Evolutionary conservation across 768 basidiomycete species (phyloP), one percentile per base, ranked within the genome.

Genomic region (Termitomyces sp.): DNA sequence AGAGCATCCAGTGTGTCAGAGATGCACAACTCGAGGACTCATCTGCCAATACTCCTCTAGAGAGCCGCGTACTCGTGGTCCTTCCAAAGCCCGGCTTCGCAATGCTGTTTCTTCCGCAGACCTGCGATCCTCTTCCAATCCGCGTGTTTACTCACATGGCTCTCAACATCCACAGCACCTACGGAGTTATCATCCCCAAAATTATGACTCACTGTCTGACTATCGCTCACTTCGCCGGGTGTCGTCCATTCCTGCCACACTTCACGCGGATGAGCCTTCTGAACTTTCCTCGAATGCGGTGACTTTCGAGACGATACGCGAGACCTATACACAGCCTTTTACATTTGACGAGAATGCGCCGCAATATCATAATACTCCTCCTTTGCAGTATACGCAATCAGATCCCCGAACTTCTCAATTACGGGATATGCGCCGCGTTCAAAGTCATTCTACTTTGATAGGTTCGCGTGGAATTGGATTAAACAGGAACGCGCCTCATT

Each of bases 1-100:
- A n/a, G 76, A 78, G 39, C 75, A 73, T 46, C 83, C 83, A 8
- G 72, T 76, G 3, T 84, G 83, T 64, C 65, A 69, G 28, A 77
- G 83, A 27, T 84, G 83, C 61, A 64, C 70, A 1, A 68, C 71
- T 27, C 72, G 81, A 19, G 81, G 79, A 14, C 73, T 83, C 23
- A 65, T 75, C 28, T 84, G 83, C 64, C 72, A 75, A 44, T 84
- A 83, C 63, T 72, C 79, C 32, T 62, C 63, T 45, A 70, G 76
- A 32, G 73, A 73, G 53, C 65, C 71, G 14, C 72, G 75, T 21
- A 59, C 68, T 10, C 72, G 75, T 3, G 67, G 70, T 4, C 64
- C 70, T 19, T 51, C 65, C 8, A 71, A 66, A 58, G 64, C 68
- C 14, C 67, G 70, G n/a, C 57, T 66, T 47, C 67, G 66, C 11